Base-by-base conservation (phyloP, 306 rosid genomes). In the Ziziphus jujuba region DNA sequence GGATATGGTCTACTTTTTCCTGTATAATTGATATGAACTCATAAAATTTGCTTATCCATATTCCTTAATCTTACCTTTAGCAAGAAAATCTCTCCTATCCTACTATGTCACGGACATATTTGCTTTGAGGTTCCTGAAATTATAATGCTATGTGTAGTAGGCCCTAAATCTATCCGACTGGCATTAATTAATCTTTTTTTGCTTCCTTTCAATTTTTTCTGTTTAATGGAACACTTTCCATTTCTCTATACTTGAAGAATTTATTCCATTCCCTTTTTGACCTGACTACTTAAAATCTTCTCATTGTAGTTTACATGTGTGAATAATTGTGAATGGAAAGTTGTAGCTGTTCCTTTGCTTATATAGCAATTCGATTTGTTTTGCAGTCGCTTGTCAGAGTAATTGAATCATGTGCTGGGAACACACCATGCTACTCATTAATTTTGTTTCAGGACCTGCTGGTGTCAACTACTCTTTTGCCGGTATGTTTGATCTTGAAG, bases 401-500 rank as follows among this genome's bases (percentile, higher is more conserved):
- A 70, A 82, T 95, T 35, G 99, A 90, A 74, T 82, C 95, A 72
- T 85, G 90, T 69, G 79, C 87, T 31, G 97, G 89, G 79, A 95
- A 75, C 79, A 55, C 82, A 43, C 73, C 89, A n/a, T 95, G 97
- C 81, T 66, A 85, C 85, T 87, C 97, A 49, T 64, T 95, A 80
- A 72, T 95, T 77, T 84, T 95, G 72, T 95, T 82, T 82, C 97
- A 95, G 77, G 97, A 95, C 78, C 80, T 95, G 68, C 83, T 95
- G 82, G 99, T 95, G 84, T 90, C 99, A 48, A 88, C 99, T 15
- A 88, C 96, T 10, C 89, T 95, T 75, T 83, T 97, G 73, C 90
- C 97, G 48, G 99, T 93, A 93, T 75, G 70, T 80, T 87, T 65
- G 57, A 69, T 75, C 71, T 72, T 79, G 54, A 52, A 69, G 43